Evolutionary conservation across 164 flowering plant species (phyloP), one percentile per base, ranked within the genome.

Genomic region (Liriodendron chinense): DNA sequence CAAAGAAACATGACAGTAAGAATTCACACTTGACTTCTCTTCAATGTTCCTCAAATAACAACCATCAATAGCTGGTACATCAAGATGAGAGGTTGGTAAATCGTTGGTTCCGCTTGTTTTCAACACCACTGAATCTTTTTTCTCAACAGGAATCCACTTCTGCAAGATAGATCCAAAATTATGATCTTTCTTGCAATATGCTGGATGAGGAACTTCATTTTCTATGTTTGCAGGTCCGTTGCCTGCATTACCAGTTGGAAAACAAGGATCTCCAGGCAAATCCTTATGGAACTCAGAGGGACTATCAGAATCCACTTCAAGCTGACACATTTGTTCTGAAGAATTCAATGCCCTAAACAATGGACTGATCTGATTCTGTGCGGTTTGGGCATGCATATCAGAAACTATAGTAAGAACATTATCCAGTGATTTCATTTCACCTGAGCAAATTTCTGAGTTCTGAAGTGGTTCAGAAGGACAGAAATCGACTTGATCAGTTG

Each of bases 101-200:
- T 56, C 69, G 7, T 67, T 78, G 72, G 80, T 70, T 74, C 71
- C 75, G 24, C 56, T 72, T 48, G 70, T 68, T 62, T 50, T 68
- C 65, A 71, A 70, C 14, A 59, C 67, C 9, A 63, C 84, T 68
- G 78, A 71, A 83, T 81, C 83, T 66, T 85, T 82, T 65, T 68
- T 68, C 56, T 77, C 85, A 78, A 84, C 79, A 74, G 93, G 88
- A 21, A 87, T 75, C 90, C 87, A 81, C 80, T 83, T 89, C 81
- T 82, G 84, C 73, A 72, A n/a, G 63, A 70, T 18, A 22, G 85
- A 78, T 66, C 83, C 80, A 78, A 82, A 80, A 79, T 47, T 70
- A 48, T 65, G 70, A 71, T 78, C 86, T 70, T 80, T 84, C 74
- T 74, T 82, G 68, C 79, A 65, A 72, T 9, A 34, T 47, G 81